Evolutionary conservation across 192 early-diverging fungal species (phyloP).

Genomic region (Coemansia sp.): DNA sequence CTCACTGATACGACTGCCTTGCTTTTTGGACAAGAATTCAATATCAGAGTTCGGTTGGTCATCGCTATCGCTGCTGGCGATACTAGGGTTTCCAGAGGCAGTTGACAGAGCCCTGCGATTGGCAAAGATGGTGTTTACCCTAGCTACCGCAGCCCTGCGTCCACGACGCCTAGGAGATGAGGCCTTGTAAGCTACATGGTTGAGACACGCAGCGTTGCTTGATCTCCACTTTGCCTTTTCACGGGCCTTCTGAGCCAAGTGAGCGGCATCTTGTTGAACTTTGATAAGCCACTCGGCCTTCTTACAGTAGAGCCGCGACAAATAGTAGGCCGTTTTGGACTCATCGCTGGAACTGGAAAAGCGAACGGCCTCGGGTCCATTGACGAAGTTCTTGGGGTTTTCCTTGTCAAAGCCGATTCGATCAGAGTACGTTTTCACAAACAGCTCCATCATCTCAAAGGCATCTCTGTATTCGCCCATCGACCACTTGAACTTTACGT

Average conservation of each 20-base stretch:
- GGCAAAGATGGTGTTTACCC: background rate
- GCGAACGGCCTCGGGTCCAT: background rate
- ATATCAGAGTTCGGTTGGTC: conserved; percentile 17
- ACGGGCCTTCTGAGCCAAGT: conserved; percentile 28
- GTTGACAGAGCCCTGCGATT: background rate
- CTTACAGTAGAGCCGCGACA: conserved; percentile 90
- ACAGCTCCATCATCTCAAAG: conserved; percentile 75
- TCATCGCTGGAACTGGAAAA: conserved; percentile 16
- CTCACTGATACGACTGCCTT: conserved; percentile 39
- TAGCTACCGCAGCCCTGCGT: background rate
- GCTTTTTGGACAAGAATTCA: conserved; percentile 34
- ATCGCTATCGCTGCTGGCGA: conserved; percentile 2
- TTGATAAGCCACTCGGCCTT: conserved; percentile 91
- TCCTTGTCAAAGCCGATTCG: conserved; percentile 43
- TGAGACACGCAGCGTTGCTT: background rate
- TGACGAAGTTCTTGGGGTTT: conserved; percentile 18
- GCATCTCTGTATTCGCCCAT: conserved; percentile 56
- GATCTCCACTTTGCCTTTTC: conserved; percentile 23
- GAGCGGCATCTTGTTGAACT: conserved; percentile 27
- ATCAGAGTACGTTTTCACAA: conserved; percentile 68
- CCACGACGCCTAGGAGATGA: conserved; percentile 2
- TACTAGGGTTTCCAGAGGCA: background rate
- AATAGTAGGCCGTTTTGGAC: conserved; percentile 11
- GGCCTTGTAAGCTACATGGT: background rate
- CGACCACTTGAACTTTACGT: conserved; percentile 73